Base-by-base conservation (phyloP, 306 rosid genomes). In the Citrullus amarus region DNA sequence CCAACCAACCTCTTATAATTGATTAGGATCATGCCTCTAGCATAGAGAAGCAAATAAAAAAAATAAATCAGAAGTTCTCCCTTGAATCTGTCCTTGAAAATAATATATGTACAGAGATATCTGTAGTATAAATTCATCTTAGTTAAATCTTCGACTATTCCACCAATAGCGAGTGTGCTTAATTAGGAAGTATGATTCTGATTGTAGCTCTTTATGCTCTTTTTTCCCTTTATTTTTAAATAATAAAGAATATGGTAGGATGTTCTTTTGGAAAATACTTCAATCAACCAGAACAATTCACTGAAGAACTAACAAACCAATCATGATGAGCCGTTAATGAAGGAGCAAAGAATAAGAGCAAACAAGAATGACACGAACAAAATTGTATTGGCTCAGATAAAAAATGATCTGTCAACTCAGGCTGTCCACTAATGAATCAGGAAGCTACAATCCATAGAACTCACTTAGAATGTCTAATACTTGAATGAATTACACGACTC, bases 1-100 rank as follows among this genome's bases (percentile, higher is more conserved):
- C 77, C 17, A 11, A 69, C 53, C 44, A 11, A 74, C 53, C 44
- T 79, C 81, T 84, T 60, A 57, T 25, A 57, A 76, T 57, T 81
- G 57, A 46, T 83, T 13, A 9, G 10, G 43, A 5, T 51, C 28
- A 8, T 54, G 15, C 50, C 11, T 43, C 6, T 8, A 22, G 9
- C 54, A 9, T 48, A 44, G 57, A 2, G 12, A 22, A 41, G 9
- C 68, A 25, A 38, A 36, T 66, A 66, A 65, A 65, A 17, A 16
- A 30, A 30, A 28, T 28, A 60, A 28, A 61, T 25, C 9, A 55
- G 22, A 59, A 59, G 65, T 59, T 59, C 14, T 59, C n/a, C 39
- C 68, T 30, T 38, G 0, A 67, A 39, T 38, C 3, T 3, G 51
- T 67, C 9, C 74, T 9, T 41, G 15, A 41, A 67, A 39, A 17